phyloP scores from a whole-genome alignment of 148 eudicot genomes.

The Rhododendron mucronatum region DNA sequence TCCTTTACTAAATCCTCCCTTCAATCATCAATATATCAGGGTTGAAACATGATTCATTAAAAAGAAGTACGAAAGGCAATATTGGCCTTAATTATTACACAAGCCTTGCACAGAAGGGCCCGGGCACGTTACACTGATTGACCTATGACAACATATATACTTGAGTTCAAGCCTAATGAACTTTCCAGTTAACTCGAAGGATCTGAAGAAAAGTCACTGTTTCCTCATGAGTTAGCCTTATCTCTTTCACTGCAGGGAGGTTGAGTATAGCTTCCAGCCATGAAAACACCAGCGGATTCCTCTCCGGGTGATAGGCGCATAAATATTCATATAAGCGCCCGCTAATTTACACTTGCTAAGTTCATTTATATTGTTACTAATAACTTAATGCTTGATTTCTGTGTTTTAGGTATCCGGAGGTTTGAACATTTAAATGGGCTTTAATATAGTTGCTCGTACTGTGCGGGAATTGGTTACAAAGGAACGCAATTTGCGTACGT shows the following conservation, averaged over 20 bases:
- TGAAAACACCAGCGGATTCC: constrained; percentile 17
- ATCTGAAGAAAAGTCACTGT: constrained; percentile 13
- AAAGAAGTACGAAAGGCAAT: neutral
- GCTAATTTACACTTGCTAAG: too few relatives aligned
- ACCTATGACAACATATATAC: neutral
- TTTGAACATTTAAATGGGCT: too few relatives aligned
- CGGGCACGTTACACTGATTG: neutral
- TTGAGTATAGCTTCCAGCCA: constrained; percentile 16
- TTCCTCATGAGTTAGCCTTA: constrained; percentile 17
- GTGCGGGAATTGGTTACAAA: too few relatives aligned
- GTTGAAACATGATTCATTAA: neutral
- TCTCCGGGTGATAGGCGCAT: too few relatives aligned
- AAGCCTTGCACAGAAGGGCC: neutral
- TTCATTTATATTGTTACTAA: too few relatives aligned
- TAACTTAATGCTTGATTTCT: too few relatives aligned
- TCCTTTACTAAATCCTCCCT: neutral
- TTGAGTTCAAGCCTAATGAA: neutral
- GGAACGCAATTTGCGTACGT: too few relatives aligned
- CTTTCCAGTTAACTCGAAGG: neutral
- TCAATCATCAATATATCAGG: neutral
- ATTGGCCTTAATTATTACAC: neutral
- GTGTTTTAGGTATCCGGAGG: too few relatives aligned
- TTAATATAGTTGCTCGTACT: too few relatives aligned
- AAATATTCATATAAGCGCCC: too few relatives aligned
- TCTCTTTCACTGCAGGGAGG: constrained; percentile 25